Evolutionary conservation across 2,329 filamentous ascomycete species (phyloP).

Genomic region (Fusarium sp.): DNA sequence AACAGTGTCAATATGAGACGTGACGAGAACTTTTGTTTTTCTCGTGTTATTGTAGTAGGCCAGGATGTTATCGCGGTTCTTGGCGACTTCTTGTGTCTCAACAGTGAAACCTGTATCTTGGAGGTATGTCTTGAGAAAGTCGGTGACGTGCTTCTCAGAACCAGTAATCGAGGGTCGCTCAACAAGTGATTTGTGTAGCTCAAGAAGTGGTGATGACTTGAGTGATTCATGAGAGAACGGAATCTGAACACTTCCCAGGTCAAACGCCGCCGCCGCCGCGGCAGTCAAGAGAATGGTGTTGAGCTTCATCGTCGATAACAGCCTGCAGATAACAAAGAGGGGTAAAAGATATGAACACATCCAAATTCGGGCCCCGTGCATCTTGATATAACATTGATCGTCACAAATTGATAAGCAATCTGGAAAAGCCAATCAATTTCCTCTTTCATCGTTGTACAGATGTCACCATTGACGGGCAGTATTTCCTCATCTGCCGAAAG

Average conservation of each 20-base stretch:
- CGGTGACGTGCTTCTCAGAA: neutral
- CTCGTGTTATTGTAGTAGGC: neutral
- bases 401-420: neutral
- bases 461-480: neutral
- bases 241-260: accelerated
- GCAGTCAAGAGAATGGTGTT: neutral
- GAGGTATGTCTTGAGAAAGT: neutral
- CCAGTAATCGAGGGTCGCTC: neutral
- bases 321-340: neutral
- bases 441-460: neutral
- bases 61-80: neutral
- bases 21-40: neutral
- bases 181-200: neutral
- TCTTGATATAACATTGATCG: neutral
- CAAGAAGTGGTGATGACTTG: neutral
- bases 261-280: neutral
- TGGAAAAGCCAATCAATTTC: neutral
- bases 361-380: neutral
- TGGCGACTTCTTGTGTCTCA: neutral
- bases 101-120: neutral
- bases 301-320: neutral
- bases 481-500: neutral
- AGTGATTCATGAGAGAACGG: neutral
- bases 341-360: neutral
- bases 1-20: constrained; percentile 6